Percentiles rank a stretch among this genome's conserved stretches.
Evolutionary conservation across 208 protist species (phyloP).

Genomic region (Wallacemonas collosoma): DNA sequence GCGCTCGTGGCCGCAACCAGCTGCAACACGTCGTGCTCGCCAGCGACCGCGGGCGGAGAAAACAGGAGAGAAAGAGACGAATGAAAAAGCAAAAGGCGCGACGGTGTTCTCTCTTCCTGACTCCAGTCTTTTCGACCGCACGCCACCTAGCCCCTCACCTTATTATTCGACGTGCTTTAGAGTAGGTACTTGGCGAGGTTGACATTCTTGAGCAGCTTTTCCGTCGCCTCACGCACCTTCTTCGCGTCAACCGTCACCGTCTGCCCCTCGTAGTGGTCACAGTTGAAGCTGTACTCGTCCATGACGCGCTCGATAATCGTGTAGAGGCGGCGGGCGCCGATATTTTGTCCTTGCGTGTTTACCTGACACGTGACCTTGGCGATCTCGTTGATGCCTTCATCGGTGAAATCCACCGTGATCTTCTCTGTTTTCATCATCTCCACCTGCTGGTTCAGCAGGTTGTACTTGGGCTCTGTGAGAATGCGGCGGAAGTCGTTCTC

Average conservation of each 20-base stretch:
- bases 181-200: constrained; percentile 92
- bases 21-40: too few species aligned
- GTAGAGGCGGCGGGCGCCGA: constrained; percentile 96
- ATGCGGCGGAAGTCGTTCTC: constrained; percentile 96
- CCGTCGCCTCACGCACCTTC: constrained; percentile 67
- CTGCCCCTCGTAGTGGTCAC: constrained; percentile 80
- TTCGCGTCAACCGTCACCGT: constrained; percentile 71
- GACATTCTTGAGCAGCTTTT: constrained; percentile 86
- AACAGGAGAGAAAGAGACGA: too few species aligned
- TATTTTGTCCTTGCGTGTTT: constrained; percentile 96
- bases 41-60: too few species aligned
- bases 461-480: constrained; percentile 96
- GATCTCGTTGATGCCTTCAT: constrained; percentile 92
- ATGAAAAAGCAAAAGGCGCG: too few species aligned
- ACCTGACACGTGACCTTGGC: constrained; percentile 90
- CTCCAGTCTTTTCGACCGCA: too few species aligned
- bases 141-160: too few species aligned
- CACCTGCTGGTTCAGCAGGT: constrained; percentile 92
- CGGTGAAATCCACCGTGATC: constrained; percentile 94
- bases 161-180: constrained; percentile 25
- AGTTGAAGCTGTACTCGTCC: constrained; percentile 94
- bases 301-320: constrained; percentile 96
- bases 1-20: too few species aligned
- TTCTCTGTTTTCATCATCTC: constrained; percentile 95
- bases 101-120: too few species aligned